Percentiles rank a stretch among this genome's conserved stretches.
phyloP scores from a whole-genome alignment of 495 filamentous ascomycete genomes.

The Tuber indicum region DNA sequence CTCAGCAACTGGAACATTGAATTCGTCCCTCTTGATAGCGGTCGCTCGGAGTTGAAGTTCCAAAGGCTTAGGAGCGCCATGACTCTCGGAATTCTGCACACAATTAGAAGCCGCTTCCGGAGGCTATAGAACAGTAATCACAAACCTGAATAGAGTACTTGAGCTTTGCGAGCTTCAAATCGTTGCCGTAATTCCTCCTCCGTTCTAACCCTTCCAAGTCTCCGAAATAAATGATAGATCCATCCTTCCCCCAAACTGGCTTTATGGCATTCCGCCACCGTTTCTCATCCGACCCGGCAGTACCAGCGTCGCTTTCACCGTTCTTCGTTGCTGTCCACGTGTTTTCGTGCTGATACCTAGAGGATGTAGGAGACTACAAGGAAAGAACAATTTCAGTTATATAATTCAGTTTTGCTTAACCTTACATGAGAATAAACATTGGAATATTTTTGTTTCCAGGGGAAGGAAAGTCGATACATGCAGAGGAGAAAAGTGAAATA shows the following conservation, averaged over 20 bases:
- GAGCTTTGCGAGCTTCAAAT: conserved; percentile 32
- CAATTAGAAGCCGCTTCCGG: conserved; percentile 27
- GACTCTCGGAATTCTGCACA: conserved; percentile 21
- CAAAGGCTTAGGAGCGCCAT: conserved; percentile 44
- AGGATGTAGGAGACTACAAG: conserved; percentile 65
- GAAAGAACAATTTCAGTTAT: conserved; percentile 48
- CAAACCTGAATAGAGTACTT: conserved; percentile 34
- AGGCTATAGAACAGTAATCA: not conserved
- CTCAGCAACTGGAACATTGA: conserved; percentile 49
- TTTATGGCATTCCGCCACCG: conserved; percentile 41
- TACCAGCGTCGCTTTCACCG: conserved; percentile 9
- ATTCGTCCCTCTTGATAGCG: conserved; percentile 41
- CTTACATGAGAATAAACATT: conserved; percentile 48
- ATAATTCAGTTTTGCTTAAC: conserved; percentile 45
- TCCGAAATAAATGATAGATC: conserved; percentile 59
- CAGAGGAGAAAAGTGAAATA: conserved; percentile 32
- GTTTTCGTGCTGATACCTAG: conserved; percentile 17
- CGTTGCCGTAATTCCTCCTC: conserved; percentile 23
- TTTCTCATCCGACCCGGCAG: conserved; percentile 45
- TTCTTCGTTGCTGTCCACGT: conserved; percentile 18
- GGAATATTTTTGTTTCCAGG: conserved; percentile 21
- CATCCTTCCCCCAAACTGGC: conserved; percentile 71
- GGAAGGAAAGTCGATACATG: conserved; percentile 38
- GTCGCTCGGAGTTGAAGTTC: conserved; percentile 46
- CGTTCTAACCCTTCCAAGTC: conserved; percentile 32